Base-by-base conservation (phyloP, 2,329 filamentous ascomycete species). In the Aspergillus neotritici region DNA sequence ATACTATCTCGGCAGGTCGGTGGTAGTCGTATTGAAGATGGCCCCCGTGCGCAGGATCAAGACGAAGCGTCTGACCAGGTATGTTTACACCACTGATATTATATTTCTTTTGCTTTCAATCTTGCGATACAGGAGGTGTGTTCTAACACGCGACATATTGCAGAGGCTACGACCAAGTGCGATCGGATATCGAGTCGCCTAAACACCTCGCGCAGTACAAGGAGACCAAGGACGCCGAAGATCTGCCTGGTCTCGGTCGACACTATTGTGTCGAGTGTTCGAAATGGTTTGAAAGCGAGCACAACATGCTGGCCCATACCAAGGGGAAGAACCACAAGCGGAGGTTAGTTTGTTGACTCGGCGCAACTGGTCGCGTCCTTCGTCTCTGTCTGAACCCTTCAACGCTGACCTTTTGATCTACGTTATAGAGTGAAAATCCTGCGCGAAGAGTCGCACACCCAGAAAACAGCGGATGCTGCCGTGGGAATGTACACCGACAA, bases 271-370 rank as follows among this genome's bases (percentile, higher is more conserved):
- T 85, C 12, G 86, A 95, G 68, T 98, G 93, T 67, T 85, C 93
- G 50, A 97, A 94, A 72, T 97, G 87, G 84, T 97, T 94, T 65
- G 91, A 97, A 66, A 85, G 82, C 38, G 86, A 93, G 53, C 67
- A 78, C 56, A 94, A 87, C 56, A 72, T 94, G 45, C 74, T 77
- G 30, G 75, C 79, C 21, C 93, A 98, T 69, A 75, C 76, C 44
- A 87, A 85, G 66, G 88, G 87, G 56, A 98, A 96, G 71, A 87
- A 87, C 52, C 93, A 98, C 70, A 96, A 90, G 78, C 81, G 89
- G 73, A 85, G 86, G 87, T 88, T 61, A 40, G 62, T 54, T 14
- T 28, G 10, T 4, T 30, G 7, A 25, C 7, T 25, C 21, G 21
- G 21, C 25, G 37, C 37, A 36, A 8, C n/a, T 33, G 7, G 6